Evolutionary conservation across 371 early-diverging fungal genomes (phyloP).

Genomic region (Zancudomyces culisetae): DNA sequence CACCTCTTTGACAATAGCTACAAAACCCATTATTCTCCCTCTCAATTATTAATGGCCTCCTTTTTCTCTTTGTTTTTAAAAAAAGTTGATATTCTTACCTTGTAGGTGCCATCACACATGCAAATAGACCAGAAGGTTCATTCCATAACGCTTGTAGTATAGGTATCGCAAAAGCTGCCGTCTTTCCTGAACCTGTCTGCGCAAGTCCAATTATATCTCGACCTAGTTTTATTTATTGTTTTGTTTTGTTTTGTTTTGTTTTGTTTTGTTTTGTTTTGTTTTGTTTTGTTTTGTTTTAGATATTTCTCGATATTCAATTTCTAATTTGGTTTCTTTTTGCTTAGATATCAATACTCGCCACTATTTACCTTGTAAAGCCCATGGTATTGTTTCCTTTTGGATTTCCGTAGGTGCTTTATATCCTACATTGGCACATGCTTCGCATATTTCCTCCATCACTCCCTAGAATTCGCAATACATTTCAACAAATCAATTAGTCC

Average conservation of each 20-base stretch:
- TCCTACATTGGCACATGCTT: slow-evolving; percentile 71
- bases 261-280: background rate
- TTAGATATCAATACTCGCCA: background rate
- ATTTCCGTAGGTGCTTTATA: slow-evolving; percentile 87
- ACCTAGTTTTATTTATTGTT: slow-evolving; percentile 12
- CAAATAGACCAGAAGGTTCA: slow-evolving; percentile 74
- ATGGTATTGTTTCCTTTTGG: slow-evolving; percentile 76
- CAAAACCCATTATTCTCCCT: too few species aligned
- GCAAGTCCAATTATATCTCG: slow-evolving; percentile 92
- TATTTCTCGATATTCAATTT: background rate
- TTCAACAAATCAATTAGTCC: too few species aligned
- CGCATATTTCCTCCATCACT: slow-evolving; percentile 60
- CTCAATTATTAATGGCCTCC: too few species aligned
- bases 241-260: background rate
- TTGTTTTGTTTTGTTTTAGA: background rate
- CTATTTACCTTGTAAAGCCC: slow-evolving; percentile 47
- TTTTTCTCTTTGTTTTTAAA: too few species aligned
- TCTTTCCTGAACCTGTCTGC: slow-evolving; percentile 97
- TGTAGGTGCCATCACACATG: slow-evolving; percentile 95
- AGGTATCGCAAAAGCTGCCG: slow-evolving; percentile 93
- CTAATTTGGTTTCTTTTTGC: background rate
- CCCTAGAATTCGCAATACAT: slow-evolving; percentile 29
- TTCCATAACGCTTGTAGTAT: slow-evolving; percentile 84
- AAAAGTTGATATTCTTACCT: slow-evolving; percentile 14
- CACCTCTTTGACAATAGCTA: too few species aligned